A percentile compares a stretch with the other conserved stretches of the same genome.
Conservation (phyloP, 2,329 filamentous ascomycete genomes). For the Sporothrix protearum region DNA sequence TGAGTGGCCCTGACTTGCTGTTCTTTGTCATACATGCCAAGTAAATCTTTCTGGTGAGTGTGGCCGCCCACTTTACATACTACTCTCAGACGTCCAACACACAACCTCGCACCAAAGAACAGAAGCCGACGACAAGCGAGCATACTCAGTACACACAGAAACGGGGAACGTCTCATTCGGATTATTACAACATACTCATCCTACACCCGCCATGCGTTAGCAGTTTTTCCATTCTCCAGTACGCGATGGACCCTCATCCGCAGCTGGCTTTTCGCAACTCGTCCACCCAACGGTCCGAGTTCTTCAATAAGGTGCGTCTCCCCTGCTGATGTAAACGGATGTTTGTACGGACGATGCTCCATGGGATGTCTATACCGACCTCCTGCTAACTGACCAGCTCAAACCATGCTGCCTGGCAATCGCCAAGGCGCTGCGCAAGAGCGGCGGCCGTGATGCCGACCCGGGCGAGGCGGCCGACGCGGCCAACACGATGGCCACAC, state of each 20-base stretch:
- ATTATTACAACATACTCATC: background rate
- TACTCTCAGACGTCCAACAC: background rate
- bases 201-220: background rate
- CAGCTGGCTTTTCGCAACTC: constrained; percentile 29
- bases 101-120: background rate
- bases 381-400: constrained; percentile 42
- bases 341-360: no score
- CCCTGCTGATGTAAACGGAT: background rate
- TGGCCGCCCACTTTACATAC: background rate
- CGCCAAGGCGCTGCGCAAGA: constrained; percentile 50
- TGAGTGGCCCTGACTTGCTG: background rate
- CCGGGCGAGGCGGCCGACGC: constrained; percentile 37
- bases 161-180: background rate
- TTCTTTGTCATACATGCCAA: background rate
- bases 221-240: background rate
- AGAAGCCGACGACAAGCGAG: constrained; percentile 10
- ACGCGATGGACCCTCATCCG: constrained; percentile 24
- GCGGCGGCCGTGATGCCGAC: background rate
- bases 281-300: constrained; percentile 29
- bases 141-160: background rate
- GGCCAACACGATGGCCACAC: constrained; percentile 44
- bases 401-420: constrained; percentile 61
- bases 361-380: no score
- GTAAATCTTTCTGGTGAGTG: background rate
- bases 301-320: constrained; percentile 32